Base-by-base conservation (phyloP, 257 asterid genomes). In the Nicotiana noctiflora region DNA sequence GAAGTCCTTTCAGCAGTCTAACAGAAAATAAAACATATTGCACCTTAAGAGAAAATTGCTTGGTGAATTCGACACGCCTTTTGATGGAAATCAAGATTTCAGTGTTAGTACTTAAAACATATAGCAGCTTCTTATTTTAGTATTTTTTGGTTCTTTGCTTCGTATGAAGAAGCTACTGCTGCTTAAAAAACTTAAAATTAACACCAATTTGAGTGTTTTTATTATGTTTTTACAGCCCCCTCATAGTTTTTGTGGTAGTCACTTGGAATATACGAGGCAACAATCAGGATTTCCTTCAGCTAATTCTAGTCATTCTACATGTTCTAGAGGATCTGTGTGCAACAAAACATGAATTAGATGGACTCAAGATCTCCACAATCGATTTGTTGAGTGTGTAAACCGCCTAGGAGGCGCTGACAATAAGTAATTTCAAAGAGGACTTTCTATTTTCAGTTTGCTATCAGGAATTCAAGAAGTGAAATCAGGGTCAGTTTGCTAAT, bases 281-380 rank as follows among this genome's bases (percentile, higher is more conserved):
- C 52, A 86, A 15, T 61, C 81, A 8, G 84, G 79, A 74, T 83
- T 84, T 79, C 77, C 83, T 75, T 68, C 89, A 0, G 29, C 70
- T 9, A 29, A 77, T 17, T 79, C 85, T 12, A 83, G 59, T 13
- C 86, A 79, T 68, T 83, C 89, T 49, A 66, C 80, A 56, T 83
- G 89, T 4, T 34, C 84, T 53, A 87, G 82, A 25, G 75, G 84
- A 61, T 84, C 62, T 49, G 82, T 89, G 61, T 84, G 92, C 4
- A 84, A 74, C 68, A 94, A 94, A 88, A 82, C 90, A 8, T 82
- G 97, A 53, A 94, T 94, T 49, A 87, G 98, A 81, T 94, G 98
- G 98, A 94, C 96, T 76, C 97, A 87, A 55, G 97, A 93, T 70
- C 97, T 94, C 59, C 98, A 94, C 56, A 93, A 94, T 78, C 87